These are phyloP conservation scores for Xylaria acuta DNA, from an alignment of 495 filamentous ascomycete genomes.

Conservation along the genomic window DNA sequence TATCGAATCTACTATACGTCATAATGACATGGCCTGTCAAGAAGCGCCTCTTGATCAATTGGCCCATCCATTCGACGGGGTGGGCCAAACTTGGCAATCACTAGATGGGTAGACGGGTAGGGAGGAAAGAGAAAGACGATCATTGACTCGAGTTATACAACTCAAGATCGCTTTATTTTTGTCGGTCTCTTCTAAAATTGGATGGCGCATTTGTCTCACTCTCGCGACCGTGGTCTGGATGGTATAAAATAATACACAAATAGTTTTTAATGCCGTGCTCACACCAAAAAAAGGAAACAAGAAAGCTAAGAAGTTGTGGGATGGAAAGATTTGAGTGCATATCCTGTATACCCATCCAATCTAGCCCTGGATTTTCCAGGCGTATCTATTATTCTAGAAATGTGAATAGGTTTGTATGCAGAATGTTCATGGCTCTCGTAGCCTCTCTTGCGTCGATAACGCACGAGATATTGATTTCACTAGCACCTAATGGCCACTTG, in stretches of 20 bases:
- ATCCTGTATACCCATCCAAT: not conserved
- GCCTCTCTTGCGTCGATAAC: conserved; percentile 92
- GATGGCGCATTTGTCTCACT: not conserved
- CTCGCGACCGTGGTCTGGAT: not conserved
- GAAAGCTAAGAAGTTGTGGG: not conserved
- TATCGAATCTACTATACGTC: not conserved
- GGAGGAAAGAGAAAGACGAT: not conserved
- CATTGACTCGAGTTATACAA: not conserved
- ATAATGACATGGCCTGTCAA: not conserved
- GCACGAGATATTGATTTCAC: conserved; percentile 98
- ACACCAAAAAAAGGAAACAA: not conserved
- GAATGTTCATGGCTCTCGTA: conserved; percentile 88
- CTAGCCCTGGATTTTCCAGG: not conserved
- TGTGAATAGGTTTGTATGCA: conserved; percentile 90
- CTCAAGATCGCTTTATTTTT: not conserved
- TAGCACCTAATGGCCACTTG: conserved; percentile 69
- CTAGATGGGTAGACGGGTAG: not conserved
- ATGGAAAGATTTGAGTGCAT: not conserved
- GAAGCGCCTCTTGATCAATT: not conserved
- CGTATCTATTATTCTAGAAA: conserved; percentile 58
- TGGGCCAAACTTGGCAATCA: not conserved
- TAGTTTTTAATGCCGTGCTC: not conserved
- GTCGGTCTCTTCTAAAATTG: not conserved
- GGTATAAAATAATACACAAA: conserved; percentile 1
- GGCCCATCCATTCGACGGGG: not conserved